A percentile compares a stretch with the other conserved stretches of the same genome.
phyloP scores from a whole-genome alignment of 2,329 filamentous ascomycete genomes.

The Sordariomycetes sp. region DNA sequence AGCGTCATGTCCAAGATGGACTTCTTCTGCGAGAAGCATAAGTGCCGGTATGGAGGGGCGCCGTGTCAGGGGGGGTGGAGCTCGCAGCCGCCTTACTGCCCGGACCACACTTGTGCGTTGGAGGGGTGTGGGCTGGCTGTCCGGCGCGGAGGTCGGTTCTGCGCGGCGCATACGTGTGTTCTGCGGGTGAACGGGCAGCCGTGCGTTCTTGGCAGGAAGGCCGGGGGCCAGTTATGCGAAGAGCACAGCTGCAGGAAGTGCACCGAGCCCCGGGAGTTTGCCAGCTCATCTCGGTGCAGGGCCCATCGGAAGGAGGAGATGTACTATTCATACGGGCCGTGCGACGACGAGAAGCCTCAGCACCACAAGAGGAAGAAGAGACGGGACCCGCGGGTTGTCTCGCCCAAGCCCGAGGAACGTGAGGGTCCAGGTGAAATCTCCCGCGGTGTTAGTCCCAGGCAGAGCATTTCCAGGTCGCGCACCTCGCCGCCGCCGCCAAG shows the following conservation, averaged over 20 bases:
- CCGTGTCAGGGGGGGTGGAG: not conserved
- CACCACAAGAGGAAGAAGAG: not conserved
- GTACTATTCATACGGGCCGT: not conserved
- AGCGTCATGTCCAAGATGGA: constrained; percentile 3
- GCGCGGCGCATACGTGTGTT: not conserved
- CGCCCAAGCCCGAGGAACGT: not conserved
- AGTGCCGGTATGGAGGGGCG: constrained; percentile 1
- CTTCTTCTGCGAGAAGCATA: constrained; percentile 4
- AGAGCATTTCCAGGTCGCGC: not conserved
- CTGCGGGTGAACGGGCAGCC: not conserved
- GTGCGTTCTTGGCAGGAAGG: not conserved
- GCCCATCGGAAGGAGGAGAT: not conserved
- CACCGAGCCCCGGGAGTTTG: not conserved
- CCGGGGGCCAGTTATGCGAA: not conserved
- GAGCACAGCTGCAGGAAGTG: not conserved
- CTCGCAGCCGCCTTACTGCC: not conserved
- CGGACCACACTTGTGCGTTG: not conserved
- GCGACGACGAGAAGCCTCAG: not conserved
- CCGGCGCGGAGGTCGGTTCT: not conserved
- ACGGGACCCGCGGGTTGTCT: not conserved
- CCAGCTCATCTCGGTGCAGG: not conserved
- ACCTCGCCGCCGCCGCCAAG: not conserved
- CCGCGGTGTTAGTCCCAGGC: not conserved
- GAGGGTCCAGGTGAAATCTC: not conserved
- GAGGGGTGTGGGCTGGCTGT: not conserved